These are phyloP conservation scores for Leishmania aethiopica DNA, from an alignment of 208 protist genomes.

Conservation along the genomic window DNA sequence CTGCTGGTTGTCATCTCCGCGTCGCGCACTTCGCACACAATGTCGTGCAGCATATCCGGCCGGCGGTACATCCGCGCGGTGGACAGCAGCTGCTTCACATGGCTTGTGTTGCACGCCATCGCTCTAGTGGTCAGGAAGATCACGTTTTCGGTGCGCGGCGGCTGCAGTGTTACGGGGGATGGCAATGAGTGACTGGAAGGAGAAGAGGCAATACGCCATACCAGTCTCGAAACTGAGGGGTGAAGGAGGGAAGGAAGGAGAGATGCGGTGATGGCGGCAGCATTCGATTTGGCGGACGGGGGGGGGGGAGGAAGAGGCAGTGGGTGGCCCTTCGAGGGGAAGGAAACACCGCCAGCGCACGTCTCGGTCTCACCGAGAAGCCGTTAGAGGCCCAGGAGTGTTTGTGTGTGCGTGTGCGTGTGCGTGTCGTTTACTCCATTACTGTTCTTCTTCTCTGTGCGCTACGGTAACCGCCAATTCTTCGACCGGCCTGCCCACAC, in stretches of 20 bases:
- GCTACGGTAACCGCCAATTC: not conserved
- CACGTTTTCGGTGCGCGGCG: not conserved
- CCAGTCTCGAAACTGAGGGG: not conserved
- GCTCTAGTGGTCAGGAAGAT: not conserved
- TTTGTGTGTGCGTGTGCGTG: not conserved
- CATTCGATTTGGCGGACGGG: not conserved
- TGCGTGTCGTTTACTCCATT: not conserved
- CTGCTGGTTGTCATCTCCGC: slow-evolving; percentile 12
- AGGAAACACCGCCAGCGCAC: not conserved
- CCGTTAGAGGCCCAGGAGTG: not conserved
- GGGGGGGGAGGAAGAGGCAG: not conserved
- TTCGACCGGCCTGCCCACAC: not conserved
- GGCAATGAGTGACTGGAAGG: not conserved
- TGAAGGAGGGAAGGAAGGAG: not conserved
- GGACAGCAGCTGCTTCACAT: slow-evolving; percentile 34
- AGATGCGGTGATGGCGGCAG: not conserved
- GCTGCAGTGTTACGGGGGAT: not conserved
- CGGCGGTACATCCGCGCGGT: slow-evolving; percentile 27
- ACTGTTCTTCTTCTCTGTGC: not conserved
- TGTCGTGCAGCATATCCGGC: slow-evolving; percentile 22
- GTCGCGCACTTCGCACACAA: slow-evolving; percentile 19
- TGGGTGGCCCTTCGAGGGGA: not conserved
- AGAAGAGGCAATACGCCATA: not conserved
- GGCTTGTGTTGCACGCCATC: slow-evolving; percentile 20
- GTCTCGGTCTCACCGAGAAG: not conserved